Evolutionary conservation across 2,329 filamentous ascomycete species (phyloP).

Genomic region (Huntiella omanensis): DNA sequence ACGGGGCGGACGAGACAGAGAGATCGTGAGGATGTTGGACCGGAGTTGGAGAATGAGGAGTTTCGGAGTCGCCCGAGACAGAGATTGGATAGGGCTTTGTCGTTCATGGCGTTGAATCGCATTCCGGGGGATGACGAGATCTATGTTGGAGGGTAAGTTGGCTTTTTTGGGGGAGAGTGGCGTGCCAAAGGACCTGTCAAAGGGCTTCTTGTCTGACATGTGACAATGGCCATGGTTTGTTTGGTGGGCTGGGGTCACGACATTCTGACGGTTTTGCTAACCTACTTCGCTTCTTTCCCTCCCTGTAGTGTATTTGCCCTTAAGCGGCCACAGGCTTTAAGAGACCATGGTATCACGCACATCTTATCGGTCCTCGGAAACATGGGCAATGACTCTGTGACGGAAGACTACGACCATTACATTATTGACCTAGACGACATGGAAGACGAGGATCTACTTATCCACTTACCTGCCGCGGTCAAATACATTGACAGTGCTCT

Average conservation of each 20-base stretch:
- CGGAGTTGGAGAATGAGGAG: conserved; percentile 6
- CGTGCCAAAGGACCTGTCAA: background rate
- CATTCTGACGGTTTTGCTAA: background rate
- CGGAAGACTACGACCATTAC: conserved; percentile 45
- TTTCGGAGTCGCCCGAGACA: conserved; percentile 7
- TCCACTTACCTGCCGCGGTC: conserved; percentile 60
- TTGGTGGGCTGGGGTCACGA: too few species aligned
- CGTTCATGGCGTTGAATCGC: conserved; percentile 24
- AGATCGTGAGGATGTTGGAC: conserved; percentile 1
- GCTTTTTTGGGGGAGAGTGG: background rate
- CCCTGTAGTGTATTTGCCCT: conserved; percentile 55
- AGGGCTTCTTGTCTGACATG: too few species aligned
- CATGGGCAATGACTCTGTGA: conserved; percentile 6
- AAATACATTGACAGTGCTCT: conserved; percentile 69
- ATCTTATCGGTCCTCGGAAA: conserved; percentile 61
- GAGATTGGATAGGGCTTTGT: conserved; percentile 7
- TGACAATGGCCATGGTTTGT: too few species aligned
- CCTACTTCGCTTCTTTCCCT: background rate
- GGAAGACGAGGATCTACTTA: conserved; percentile 70
- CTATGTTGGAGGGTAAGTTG: conserved; percentile 22
- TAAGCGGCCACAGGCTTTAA: conserved; percentile 49
- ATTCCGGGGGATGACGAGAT: conserved; percentile 24
- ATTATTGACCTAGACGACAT: conserved; percentile 78
- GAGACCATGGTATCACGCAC: conserved; percentile 65
- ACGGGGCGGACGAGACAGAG: background rate